Base-by-base conservation (phyloP, 345 rosid genomes). In the Adansonia digitata region DNA sequence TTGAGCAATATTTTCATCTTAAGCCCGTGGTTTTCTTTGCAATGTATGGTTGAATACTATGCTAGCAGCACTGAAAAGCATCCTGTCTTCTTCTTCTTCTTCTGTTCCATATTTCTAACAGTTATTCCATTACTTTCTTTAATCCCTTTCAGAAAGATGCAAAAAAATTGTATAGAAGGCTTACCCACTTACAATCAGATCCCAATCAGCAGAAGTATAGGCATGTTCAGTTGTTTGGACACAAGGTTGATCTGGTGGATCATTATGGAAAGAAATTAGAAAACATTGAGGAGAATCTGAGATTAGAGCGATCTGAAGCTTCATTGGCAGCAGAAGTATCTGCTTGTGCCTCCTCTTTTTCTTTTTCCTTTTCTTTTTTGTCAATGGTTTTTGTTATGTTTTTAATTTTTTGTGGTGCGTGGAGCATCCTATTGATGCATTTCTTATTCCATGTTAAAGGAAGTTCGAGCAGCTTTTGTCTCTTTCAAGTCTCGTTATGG, bases 391-490 rank as follows among this genome's bases (percentile, higher is more conserved):
- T 22, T 31, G 52, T 67, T 17, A 29, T 49, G 15, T 12, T 73
- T 34, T 69, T 51, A 26, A 39, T 76, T 37, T 56, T 67, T n/a
- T 35, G 48, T 53, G 27, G 5, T 51, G 7, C 37, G 13, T 53
- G 55, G 22, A 45, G 31, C 67, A 37, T 67, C 35, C 27, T 55
- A 75, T 67, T 66, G 37, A 75, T 77, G 53, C 70, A 69, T 77
- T 77, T 56, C 57, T 74, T 73, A 18, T 79, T 76, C 76, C 29
- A 66, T 81, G 43, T 71, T 60, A 57, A 82, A 92, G 98, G 98
- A 91, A 83, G 87, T 87, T 79, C 84, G 85, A 75, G 98, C 98
- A 83, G 98, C 98, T 57, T 94, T 94, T 86, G 98, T 92, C 71
- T 94, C 98, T 75, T 94, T 94, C 89, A 91, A 86, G 79, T 84